Evolutionary conservation across 169 alveolate genomes (phyloP).

Genomic region (Babesia ovata): DNA sequence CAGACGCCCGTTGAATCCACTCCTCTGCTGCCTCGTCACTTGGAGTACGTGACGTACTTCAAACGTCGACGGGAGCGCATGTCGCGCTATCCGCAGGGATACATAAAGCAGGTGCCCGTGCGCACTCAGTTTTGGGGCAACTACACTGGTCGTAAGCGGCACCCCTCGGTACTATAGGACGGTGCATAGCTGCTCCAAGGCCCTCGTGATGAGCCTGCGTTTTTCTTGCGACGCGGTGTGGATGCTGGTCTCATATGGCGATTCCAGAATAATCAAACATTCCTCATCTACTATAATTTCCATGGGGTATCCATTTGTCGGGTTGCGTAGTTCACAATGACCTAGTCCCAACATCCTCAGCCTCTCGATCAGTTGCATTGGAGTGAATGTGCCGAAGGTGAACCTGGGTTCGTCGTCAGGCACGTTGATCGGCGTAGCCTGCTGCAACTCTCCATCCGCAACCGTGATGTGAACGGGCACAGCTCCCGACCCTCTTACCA

Average conservation of each 20-base stretch:
- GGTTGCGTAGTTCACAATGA: background rate
- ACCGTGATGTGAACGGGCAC: conserved; percentile 6
- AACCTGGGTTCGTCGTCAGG: conserved; percentile 22
- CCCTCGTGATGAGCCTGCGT: conserved; percentile 1
- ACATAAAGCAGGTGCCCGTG: conserved; percentile 52
- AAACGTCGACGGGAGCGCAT: conserved; percentile 56
- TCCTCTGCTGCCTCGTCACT: background rate
- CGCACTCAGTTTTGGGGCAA: conserved; percentile 50
- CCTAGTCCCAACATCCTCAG: background rate
- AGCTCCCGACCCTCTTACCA: background rate
- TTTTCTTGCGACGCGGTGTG: conserved; percentile 11
- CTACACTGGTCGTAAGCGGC: conserved; percentile 42
- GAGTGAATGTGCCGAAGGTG: conserved; percentile 46
- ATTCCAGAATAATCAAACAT: conserved; percentile 8
- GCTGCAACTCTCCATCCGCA: background rate
- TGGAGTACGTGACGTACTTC: conserved; percentile 54
- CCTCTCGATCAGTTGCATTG: conserved; percentile 6
- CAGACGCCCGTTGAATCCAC: conserved; percentile 11
- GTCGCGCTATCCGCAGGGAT: conserved; percentile 60
- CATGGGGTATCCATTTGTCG: background rate
- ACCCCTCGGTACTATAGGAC: conserved; percentile 41
- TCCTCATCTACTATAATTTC: conserved; percentile 16
- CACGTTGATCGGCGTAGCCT: background rate
- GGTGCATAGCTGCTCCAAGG: conserved; percentile 19
- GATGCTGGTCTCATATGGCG: conserved; percentile 32